A percentile compares a stretch with the other conserved stretches of the same genome.
These are phyloP conservation scores for Penicillium dipodomyicola DNA, from an alignment of 495 filamentous ascomycete species.

Conservation along the genomic window DNA sequence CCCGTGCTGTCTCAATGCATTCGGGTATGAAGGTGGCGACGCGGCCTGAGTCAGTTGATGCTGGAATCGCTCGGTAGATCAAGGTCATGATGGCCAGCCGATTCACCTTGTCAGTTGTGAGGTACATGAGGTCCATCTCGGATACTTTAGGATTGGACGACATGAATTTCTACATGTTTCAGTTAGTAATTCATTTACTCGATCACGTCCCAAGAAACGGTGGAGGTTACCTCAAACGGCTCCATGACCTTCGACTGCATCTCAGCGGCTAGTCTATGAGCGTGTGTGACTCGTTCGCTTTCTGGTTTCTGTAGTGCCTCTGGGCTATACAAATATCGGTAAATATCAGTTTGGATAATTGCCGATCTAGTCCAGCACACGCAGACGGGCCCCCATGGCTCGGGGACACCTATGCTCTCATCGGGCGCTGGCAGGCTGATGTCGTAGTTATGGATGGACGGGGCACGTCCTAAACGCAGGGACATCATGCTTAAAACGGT, in stretches of 20 bases:
- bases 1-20: slow-evolving; percentile 59
- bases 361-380: slow-evolving; percentile 51
- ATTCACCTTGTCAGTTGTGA: slow-evolving; percentile 55
- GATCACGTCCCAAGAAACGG: neutral
- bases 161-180: slow-evolving; percentile 15
- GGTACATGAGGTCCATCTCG: slow-evolving; percentile 45
- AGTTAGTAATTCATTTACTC: slow-evolving; percentile 11
- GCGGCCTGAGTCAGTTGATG: slow-evolving; percentile 29
- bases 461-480: slow-evolving; percentile 61
- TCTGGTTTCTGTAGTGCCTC: slow-evolving; percentile 51
- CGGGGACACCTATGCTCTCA: slow-evolving; percentile 23
- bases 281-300: slow-evolving; percentile 39
- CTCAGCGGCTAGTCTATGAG: slow-evolving; percentile 32
- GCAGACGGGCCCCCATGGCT: slow-evolving; percentile 32
- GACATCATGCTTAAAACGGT: slow-evolving; percentile 59
- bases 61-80: slow-evolving; percentile 62
- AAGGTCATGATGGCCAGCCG: slow-evolving; percentile 54
- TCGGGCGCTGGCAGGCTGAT: slow-evolving; percentile 50
- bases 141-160: slow-evolving; percentile 10
- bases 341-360: slow-evolving; percentile 55
- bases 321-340: slow-evolving; percentile 61
- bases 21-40: slow-evolving; percentile 53
- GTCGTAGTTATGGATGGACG: slow-evolving; percentile 62
- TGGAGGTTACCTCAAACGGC: slow-evolving; percentile 32
- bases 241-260: slow-evolving; percentile 34